Conservation (phyloP, 176 grass and related monocot species). For the Carex cristatella region DNA sequence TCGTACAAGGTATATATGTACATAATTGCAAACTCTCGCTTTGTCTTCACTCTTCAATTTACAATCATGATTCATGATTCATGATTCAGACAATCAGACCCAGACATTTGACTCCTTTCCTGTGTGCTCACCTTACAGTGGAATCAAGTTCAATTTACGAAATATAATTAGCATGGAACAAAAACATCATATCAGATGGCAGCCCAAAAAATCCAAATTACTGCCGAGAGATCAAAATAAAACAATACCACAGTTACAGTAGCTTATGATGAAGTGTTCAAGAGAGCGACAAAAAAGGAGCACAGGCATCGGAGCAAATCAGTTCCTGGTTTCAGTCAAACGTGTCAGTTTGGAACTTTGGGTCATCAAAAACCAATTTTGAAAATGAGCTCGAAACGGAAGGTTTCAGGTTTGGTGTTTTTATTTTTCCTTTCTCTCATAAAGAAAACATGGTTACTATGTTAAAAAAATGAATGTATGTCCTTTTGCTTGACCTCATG, state of each 20-base stretch:
- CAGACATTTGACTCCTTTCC: not conserved
- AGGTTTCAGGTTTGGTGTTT: not conserved
- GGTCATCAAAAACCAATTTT: not conserved
- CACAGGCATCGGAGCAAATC: no score
- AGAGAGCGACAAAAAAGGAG: not conserved
- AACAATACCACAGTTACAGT: no score
- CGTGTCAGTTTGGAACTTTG: not conserved
- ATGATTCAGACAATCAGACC: not conserved
- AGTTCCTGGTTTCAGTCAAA: not conserved
- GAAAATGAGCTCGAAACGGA: not conserved
- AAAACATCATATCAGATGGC: not conserved
- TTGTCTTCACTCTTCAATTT: not conserved
- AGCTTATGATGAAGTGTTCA: not conserved
- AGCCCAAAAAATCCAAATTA: not conserved
- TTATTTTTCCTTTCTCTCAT: not conserved
- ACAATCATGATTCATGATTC: not conserved
- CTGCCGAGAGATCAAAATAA: not conserved
- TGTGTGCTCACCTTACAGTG: not conserved
- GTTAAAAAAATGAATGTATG: not conserved
- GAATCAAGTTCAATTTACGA: not conserved
- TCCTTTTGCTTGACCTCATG: conserved; percentile 10
- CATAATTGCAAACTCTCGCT: not conserved
- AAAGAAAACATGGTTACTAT: not conserved
- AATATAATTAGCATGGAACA: not conserved
- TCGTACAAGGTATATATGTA: no score